Percentiles rank a stretch among this genome's conserved stretches.
These are phyloP conservation scores for Potentilla sterilis DNA, from an alignment of 306 rosid genomes.

Conservation along the genomic window DNA sequence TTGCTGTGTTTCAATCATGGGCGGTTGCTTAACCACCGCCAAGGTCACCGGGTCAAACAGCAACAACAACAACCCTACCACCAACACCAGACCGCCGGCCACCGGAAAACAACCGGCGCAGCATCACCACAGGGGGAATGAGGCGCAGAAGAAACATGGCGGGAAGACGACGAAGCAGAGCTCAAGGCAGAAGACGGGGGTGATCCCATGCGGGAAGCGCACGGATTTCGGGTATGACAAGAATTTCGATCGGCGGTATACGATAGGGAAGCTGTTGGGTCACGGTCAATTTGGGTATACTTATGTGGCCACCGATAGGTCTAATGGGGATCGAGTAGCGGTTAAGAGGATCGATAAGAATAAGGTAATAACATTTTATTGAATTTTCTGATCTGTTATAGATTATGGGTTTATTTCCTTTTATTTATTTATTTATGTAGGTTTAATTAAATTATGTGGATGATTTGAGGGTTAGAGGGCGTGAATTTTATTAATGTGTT, in stretches of 20 bases:
- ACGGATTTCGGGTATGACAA: constrained; percentile 93
- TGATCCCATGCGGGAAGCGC: constrained; percentile 79
- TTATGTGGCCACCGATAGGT: constrained; percentile 72
- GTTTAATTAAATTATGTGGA: neutral
- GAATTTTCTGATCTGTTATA: too few species aligned
- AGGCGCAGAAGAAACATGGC: constrained; percentile 26
- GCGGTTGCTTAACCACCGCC: constrained; percentile 32
- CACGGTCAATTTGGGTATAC: constrained; percentile 98
- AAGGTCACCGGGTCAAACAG: constrained; percentile 44
- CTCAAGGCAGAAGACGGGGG: constrained; percentile 38
- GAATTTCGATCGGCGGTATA: constrained; percentile 55
- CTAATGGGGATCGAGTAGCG: constrained; percentile 90
- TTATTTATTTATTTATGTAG: neutral
- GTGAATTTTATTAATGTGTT: constrained; percentile 27
- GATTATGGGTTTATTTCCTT: neutral
- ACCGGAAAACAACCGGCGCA: constrained; percentile 12
- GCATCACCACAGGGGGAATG: constrained; percentile 33
- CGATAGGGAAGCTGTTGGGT: constrained; percentile 87
- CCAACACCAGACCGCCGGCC: constrained; percentile 11
- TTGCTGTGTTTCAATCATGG: constrained; percentile 27
- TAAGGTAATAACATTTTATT: constrained; percentile 65
- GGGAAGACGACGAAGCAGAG: constrained; percentile 32
- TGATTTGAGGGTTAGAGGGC: constrained; percentile 3
- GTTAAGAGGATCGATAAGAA: constrained; percentile 86
- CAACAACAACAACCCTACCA: constrained; percentile 21